phyloP scores from a whole-genome alignment of 1,284 basidiomycete genomes.

The Malassezia vespertilionis region DNA sequence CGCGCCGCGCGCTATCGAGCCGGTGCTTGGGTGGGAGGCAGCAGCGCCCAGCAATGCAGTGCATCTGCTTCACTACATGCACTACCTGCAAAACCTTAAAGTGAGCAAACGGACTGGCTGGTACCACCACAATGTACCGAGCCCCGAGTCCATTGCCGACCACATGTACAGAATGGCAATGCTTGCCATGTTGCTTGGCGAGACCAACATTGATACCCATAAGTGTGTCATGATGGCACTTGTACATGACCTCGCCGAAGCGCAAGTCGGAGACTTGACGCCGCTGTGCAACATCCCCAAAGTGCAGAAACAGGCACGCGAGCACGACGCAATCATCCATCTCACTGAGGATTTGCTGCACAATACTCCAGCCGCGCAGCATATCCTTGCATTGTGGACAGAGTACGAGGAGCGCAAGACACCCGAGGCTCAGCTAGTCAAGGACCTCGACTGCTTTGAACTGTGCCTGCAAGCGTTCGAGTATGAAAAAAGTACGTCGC shows the following conservation, averaged over 20 bases:
- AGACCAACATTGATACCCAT: constrained; percentile 53
- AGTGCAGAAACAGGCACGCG: constrained; percentile 65
- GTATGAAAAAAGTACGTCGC: constrained; percentile 41
- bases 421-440: constrained; percentile 77
- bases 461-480: constrained; percentile 62
- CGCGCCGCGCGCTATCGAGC: constrained; percentile 21
- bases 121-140: constrained; percentile 37
- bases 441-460: constrained; percentile 89
- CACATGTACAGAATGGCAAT: constrained; percentile 97
- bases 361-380: constrained; percentile 62
- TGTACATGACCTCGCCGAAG: constrained; percentile 92
- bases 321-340: constrained; percentile 74
- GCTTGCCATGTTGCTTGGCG: constrained; percentile 65
- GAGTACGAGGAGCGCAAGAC: constrained; percentile 81
- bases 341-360: constrained; percentile 73
- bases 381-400: constrained; percentile 72
- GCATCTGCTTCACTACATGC: constrained; percentile 39
- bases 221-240: constrained; percentile 81
- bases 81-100: constrained; percentile 39
- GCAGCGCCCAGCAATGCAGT: constrained; percentile 25
- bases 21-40: constrained; percentile 20
- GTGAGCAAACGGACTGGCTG: constrained; percentile 43
- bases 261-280: constrained; percentile 88
- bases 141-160: constrained; percentile 68
- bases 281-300: constrained; percentile 76